A percentile compares a stretch with the other conserved stretches of the same genome.
phyloP scores from a whole-genome alignment of 2,329 filamentous ascomycete genomes.

The Berkeleyomyces rouxiae region DNA sequence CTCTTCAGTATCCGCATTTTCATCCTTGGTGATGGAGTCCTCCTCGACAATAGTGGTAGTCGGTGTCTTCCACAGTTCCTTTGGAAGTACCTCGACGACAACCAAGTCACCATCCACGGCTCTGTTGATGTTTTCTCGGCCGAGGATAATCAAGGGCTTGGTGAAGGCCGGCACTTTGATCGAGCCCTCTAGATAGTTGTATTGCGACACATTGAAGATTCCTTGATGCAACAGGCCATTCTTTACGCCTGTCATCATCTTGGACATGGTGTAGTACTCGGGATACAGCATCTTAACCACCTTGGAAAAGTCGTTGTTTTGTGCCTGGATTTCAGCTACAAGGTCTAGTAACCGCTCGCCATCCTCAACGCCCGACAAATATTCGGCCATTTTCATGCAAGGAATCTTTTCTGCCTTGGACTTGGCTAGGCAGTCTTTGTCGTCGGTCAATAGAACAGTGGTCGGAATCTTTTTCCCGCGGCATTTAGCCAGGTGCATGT shows the following conservation, averaged over 20 bases:
- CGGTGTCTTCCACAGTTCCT: conserved; percentile 92
- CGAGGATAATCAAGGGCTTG: conserved; percentile 72
- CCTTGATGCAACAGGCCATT: conserved; percentile 82
- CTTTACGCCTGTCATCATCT: conserved; percentile 87
- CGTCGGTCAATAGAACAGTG: conserved; percentile 87
- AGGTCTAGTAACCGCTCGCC: conserved; percentile 78
- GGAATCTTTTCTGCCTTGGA: conserved; percentile 59
- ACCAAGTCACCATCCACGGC: conserved; percentile 84
- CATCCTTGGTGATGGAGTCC: conserved; percentile 77
- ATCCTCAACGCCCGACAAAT: conserved; percentile 71
- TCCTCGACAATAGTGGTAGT: conserved; percentile 95
- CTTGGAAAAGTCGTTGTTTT: conserved; percentile 41
- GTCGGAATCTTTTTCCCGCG: conserved; percentile 48
- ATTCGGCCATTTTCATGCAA: conserved; percentile 53
- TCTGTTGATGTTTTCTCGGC: conserved; percentile 90
- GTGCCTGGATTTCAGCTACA: conserved; percentile 66
- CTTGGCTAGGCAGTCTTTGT: conserved; percentile 72
- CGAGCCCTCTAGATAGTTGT: conserved; percentile 92
- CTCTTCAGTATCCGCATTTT: conserved; percentile 68
- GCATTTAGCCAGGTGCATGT: conserved; percentile 55
- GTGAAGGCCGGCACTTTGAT: conserved; percentile 83
- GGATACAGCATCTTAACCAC: conserved; percentile 60
- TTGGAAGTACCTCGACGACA: conserved; percentile 80
- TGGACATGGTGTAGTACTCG: conserved; percentile 78
- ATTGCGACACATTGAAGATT: conserved; percentile 87